Evolutionary conservation across 495 filamentous ascomycete species (phyloP), one percentile per base, ranked within the genome.

Genomic region (Penicillium egyptiacum): DNA sequence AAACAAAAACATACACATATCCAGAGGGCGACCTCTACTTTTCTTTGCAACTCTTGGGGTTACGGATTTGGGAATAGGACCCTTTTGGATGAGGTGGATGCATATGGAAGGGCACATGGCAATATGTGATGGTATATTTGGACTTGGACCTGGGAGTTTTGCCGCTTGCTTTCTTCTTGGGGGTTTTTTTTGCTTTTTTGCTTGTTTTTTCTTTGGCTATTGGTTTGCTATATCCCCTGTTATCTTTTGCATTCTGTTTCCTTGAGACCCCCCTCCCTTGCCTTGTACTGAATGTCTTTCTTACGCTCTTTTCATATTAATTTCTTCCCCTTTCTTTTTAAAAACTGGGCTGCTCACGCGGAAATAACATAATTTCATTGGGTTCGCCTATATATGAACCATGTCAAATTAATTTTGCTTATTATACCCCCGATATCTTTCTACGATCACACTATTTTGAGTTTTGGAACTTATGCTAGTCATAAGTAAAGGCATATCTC

Each of bases 281-380:
- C 52, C 22, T 64, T 44, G 51, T 55, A 59, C 54, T 58, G 50
- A 43, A 44, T 51, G 37, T 55, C 17, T 37, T 48, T 57, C 28
- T 50, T 44, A 55, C 62, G 3, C 20, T 58, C 50, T 56, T 50
- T 64, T 50, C 49, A 43, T 62, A 44, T 44, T 46, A 42, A 55
- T 45, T 54, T 16, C 22, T 35, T 55, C 31, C 50, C 33, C 42
- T 45, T 52, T 55, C 19, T 41, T 31, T 43, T 56, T 54, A 30
- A 68, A 66, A 58, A 69, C 53, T 57, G 54, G 50, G 45, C 47
- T 57, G 65, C 77, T 78, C 58, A 59, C 66, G 57, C 74, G 71
- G 48, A 69, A 76, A 69, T 61, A 66, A 59, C 48, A 56, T 65
- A 53, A 57, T 55, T 63, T 30, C 25, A 50, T 66, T 57, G 55